Evolutionary conservation across 306 rosid species (phyloP).

Genomic region (Macrotyloma uniflorum): DNA sequence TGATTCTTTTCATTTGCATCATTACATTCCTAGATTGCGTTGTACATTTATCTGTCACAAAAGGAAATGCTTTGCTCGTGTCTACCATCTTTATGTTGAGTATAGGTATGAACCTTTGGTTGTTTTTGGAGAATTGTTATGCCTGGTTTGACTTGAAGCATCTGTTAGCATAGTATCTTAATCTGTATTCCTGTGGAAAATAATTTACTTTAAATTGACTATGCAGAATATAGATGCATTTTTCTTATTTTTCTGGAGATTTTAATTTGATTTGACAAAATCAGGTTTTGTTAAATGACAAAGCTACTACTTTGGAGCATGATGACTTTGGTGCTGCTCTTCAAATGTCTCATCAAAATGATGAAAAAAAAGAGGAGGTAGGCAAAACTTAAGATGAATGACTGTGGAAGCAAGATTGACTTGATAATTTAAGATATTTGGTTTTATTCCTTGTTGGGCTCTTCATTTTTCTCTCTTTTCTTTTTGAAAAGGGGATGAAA

Average conservation of each 20-base stretch:
- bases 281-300: slow-evolving; percentile 77
- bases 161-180: slow-evolving; percentile 27
- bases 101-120: slow-evolving; percentile 2
- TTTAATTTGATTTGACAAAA: slow-evolving; percentile 35
- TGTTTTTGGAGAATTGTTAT: not conserved
- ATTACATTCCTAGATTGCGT: not conserved
- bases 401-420: slow-evolving; percentile 50
- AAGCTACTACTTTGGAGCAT: slow-evolving; percentile 59
- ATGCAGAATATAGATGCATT: not conserved
- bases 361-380: slow-evolving; percentile 57
- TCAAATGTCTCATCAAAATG: slow-evolving; percentile 50
- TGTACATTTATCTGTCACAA: slow-evolving; percentile 1
- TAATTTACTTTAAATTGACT: slow-evolving; percentile 19
- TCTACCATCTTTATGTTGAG: not conserved
- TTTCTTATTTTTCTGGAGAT: slow-evolving; percentile 25
- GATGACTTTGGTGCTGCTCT: slow-evolving; percentile 52
- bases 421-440: slow-evolving; percentile 22
- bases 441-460: not conserved
- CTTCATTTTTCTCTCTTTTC: slow-evolving; percentile 14
- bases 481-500: slow-evolving; percentile 17
- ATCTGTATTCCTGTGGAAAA: slow-evolving; percentile 13
- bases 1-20: slow-evolving; percentile 20
- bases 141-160: not conserved
- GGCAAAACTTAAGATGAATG: slow-evolving; percentile 44
- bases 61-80: slow-evolving; percentile 3